These are phyloP conservation scores for Comarum palustre DNA, from an alignment of 306 rosid genomes.

Conservation along the genomic window DNA sequence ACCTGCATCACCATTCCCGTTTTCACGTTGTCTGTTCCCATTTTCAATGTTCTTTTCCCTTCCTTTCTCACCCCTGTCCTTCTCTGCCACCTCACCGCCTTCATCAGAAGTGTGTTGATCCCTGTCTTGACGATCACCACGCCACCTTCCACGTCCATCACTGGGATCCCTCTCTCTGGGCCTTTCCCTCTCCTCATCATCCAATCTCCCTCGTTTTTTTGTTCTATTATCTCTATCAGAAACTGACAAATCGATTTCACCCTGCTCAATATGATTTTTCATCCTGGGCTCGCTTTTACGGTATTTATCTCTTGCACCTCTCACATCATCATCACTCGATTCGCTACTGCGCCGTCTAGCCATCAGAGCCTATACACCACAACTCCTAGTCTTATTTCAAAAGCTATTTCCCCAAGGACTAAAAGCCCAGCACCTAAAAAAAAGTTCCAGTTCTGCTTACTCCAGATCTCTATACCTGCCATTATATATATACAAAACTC, in stretches of 20 bases:
- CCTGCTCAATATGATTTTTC: slow-evolving; percentile 1
- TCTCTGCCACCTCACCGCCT: slow-evolving; percentile 34
- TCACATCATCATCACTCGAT: slow-evolving; percentile 39
- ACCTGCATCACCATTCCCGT: slow-evolving; percentile 18
- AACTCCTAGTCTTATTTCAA: not conserved
- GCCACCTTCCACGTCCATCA: slow-evolving; percentile 29
- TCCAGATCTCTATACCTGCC: not conserved
- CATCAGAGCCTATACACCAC: slow-evolving; percentile 31
- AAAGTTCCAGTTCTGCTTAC: not conserved
- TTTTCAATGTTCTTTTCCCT: slow-evolving; percentile 23
- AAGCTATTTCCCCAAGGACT: not conserved
- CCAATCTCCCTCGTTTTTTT: slow-evolving; percentile 14
- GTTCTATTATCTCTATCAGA: slow-evolving; percentile 24
- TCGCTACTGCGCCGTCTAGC: slow-evolving; percentile 44
- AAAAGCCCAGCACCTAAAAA: not conserved
- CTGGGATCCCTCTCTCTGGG: slow-evolving; percentile 16
- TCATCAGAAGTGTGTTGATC: slow-evolving; percentile 30
- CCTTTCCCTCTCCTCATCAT: slow-evolving; percentile 26
- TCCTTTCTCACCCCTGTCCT: slow-evolving; percentile 25
- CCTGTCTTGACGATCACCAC: slow-evolving; percentile 16
- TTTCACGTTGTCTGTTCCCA: slow-evolving; percentile 21
- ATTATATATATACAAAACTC: not conserved
- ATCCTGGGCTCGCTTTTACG: slow-evolving; percentile 28
- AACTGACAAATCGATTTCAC: slow-evolving; percentile 20
- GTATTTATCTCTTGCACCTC: slow-evolving; percentile 27